A percentile compares a stretch with the other conserved stretches of the same genome.
Evolutionary conservation across 2,329 filamentous ascomycete species (phyloP).

Genomic region (Pseudogymnoascus sp.): DNA sequence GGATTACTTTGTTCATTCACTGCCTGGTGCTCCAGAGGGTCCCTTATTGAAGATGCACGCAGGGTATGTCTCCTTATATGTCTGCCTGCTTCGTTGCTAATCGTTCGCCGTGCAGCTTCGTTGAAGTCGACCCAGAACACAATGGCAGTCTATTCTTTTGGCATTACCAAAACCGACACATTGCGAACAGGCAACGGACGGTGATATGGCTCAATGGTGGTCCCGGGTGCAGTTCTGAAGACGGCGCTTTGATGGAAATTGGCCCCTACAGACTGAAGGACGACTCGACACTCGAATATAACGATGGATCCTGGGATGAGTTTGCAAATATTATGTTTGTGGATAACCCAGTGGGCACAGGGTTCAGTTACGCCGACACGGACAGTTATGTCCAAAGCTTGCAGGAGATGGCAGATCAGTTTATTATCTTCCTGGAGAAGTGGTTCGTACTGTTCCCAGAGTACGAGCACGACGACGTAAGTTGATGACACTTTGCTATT

Average conservation of each 20-base stretch:
- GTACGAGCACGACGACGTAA: slow-evolving; percentile 83
- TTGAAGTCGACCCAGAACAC: slow-evolving; percentile 75
- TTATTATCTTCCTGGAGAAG: slow-evolving; percentile 81
- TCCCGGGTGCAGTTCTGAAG: slow-evolving; percentile 93
- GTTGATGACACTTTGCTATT: slow-evolving; percentile 29
- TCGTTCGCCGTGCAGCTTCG: slow-evolving; percentile 53
- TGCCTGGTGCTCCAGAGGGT: slow-evolving; percentile 75
- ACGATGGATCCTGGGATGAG: slow-evolving; percentile 97
- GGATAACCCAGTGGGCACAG: slow-evolving; percentile 92
- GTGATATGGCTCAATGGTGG: slow-evolving; percentile 97
- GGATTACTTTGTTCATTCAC: slow-evolving; percentile 80
- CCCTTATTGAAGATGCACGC: slow-evolving; percentile 93
- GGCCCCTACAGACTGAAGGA: slow-evolving; percentile 84
- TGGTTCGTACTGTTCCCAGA: slow-evolving; percentile 88
- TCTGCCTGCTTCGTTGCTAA: slow-evolving; percentile 10
- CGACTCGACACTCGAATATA: slow-evolving; percentile 60
- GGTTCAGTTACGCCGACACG: slow-evolving; percentile 91
- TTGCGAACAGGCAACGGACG: slow-evolving; percentile 81
- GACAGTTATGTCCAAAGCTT: slow-evolving; percentile 80
- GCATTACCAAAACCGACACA: slow-evolving; percentile 93
- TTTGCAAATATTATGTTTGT: slow-evolving; percentile 96
- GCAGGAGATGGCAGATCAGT: slow-evolving; percentile 80
- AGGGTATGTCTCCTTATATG: slow-evolving; percentile 54
- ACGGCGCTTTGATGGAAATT: slow-evolving; percentile 92
- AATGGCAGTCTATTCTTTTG: slow-evolving; percentile 98